These are phyloP conservation scores for Aethionema arabicum DNA, from an alignment of 345 rosid species.

Conservation along the genomic window DNA sequence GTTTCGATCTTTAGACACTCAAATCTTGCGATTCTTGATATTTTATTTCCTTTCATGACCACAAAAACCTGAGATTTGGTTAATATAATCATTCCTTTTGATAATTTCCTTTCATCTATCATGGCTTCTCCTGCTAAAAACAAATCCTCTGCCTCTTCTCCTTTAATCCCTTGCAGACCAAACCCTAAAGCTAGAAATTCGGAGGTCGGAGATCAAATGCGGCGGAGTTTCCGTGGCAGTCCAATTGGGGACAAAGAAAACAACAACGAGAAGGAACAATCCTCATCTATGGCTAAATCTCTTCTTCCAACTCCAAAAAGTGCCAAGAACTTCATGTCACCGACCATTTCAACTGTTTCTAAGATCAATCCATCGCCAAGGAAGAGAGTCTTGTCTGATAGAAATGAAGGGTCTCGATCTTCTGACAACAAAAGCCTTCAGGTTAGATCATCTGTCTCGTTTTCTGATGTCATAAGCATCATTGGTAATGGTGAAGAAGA, in stretches of 20 bases:
- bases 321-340: conserved; percentile 80
- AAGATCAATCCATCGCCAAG: conserved; percentile 70
- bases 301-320: conserved; percentile 46
- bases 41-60: conserved; percentile 25
- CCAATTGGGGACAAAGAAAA: conserved; percentile 78
- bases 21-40: conserved; percentile 31
- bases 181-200: conserved; percentile 52
- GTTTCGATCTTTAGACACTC: conserved; percentile 7
- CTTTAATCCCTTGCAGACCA: conserved; percentile 35
- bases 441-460: conserved; percentile 42
- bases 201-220: conserved; percentile 53
- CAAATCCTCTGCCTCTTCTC: conserved; percentile 25
- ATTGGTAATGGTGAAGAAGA: conserved; percentile 43
- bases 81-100: not conserved
- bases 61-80: conserved; percentile 14
- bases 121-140: conserved; percentile 38
- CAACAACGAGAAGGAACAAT: conserved; percentile 34
- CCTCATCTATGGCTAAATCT: conserved; percentile 36
- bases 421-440: conserved; percentile 36
- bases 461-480: conserved; percentile 43
- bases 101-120: conserved; percentile 5
- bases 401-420: conserved; percentile 49
- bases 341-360: conserved; percentile 78
- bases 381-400: conserved; percentile 70
- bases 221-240: conserved; percentile 61